Conservation (phyloP, 2,329 filamentous ascomycete species). For the Fusarium coicis region DNA sequence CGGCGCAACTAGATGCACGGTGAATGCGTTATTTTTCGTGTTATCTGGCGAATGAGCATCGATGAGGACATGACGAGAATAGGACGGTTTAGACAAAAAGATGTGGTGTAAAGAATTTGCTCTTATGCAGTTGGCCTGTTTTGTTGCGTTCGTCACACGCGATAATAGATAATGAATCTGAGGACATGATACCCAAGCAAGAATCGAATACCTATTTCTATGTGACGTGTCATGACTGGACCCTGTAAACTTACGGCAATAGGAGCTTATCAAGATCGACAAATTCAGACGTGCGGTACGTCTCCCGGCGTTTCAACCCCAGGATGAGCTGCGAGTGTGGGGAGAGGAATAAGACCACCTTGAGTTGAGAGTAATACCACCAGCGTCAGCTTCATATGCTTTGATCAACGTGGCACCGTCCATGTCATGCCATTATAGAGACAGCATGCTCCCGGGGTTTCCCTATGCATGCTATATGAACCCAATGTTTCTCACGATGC, state of each 20-base stretch:
- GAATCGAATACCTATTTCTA: not conserved
- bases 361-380: constrained; percentile 8
- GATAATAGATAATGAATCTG: constrained; percentile 1
- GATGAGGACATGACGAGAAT: not conserved
- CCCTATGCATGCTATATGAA: not conserved
- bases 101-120: not conserved
- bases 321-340: constrained; percentile 28
- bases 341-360: constrained; percentile 41
- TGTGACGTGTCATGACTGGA: not conserved
- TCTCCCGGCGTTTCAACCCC: constrained; percentile 14
- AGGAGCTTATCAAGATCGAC: constrained; percentile 6
- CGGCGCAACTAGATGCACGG: not conserved
- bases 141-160: not conserved
- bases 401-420: constrained; percentile 21
- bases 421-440: constrained; percentile 28
- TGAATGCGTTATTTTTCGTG: not conserved
- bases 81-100: constrained; percentile 15
- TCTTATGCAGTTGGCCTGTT: not conserved
- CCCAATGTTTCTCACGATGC: not conserved
- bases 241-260: not conserved
- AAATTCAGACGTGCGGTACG: not conserved
- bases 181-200: constrained; percentile 6
- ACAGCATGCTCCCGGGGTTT: not conserved
- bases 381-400: constrained; percentile 26
- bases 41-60: constrained; percentile 1